Conservation (phyloP, 345 rosid genomes). For the Moringa oleifera region DNA sequence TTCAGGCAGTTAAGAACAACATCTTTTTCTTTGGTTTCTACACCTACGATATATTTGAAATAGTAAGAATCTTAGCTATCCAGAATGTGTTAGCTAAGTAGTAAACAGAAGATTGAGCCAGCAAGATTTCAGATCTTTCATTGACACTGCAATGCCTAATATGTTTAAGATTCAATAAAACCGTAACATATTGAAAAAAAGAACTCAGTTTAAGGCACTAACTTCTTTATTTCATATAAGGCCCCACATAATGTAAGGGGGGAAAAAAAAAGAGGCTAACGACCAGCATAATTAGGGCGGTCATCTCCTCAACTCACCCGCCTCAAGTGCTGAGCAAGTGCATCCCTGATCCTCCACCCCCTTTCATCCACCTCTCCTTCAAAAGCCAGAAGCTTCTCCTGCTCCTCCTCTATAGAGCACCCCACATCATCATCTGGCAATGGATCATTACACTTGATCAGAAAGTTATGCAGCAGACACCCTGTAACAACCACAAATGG, state of each 20-base stretch:
- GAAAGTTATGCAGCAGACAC: conserved; percentile 71
- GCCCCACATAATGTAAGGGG: not conserved
- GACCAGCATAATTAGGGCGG: not conserved
- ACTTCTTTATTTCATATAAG: too few species aligned
- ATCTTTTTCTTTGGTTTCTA: too few species aligned
- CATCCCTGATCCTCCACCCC: conserved; percentile 47
- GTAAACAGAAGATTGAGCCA: too few species aligned
- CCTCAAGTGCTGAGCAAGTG: conserved; percentile 52
- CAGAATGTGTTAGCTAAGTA: too few species aligned
- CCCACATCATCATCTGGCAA: conserved; percentile 26
- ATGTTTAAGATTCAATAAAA: too few species aligned
- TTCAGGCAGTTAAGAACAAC: too few species aligned
- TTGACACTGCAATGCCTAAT: too few species aligned
- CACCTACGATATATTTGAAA: too few species aligned
- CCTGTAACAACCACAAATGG: conserved; percentile 58
- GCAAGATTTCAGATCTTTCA: too few species aligned
- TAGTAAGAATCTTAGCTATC: too few species aligned
- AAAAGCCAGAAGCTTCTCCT: conserved; percentile 24
- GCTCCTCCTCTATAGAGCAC: conserved; percentile 20
- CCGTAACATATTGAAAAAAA: too few species aligned
- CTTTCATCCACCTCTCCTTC: conserved; percentile 38
- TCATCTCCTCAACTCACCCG: conserved; percentile 36
- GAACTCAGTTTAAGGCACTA: too few species aligned
- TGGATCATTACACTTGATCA: conserved; percentile 45
- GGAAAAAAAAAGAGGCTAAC: not conserved